Evolutionary conservation across 345 rosid species (phyloP), one percentile per base, ranked within the genome.

Genomic region (Aethionema arabicum): DNA sequence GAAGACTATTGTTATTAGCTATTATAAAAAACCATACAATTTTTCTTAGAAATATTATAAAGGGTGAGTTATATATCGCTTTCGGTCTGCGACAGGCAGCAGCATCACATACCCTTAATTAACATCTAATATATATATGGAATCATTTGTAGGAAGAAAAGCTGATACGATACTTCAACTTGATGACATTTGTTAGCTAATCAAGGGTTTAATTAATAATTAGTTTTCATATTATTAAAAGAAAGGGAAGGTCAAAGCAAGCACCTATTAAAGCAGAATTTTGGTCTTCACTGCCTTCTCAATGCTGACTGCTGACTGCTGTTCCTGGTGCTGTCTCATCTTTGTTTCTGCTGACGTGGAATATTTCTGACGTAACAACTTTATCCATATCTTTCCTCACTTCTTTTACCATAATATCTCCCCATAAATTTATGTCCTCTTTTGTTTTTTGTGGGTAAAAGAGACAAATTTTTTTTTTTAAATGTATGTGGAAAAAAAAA

Each of bases 51-150:
- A 21, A 0, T n/a, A n/a, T n/a, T n/a, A 36, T 35, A 35, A 36
- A 13, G 37, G 30, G 5, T 4, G 11, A n/a, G 37, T n/a, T 7
- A 13, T 7, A 13, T 11, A 1, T 32, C 11, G 11, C 52, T 59
- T 32, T 59, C 5, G 9, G 32, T 15, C 32, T 42, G 48, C 70
- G 62, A 56, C 48, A 56, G 55, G 62, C 62, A 37, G 70, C 70
- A 66, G 63, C 70, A 56, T 66, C 56, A 46, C 69, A 55, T 65
- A 65, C 56, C 55, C 47, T 27, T 65, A 5, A 0, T 43, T 64
- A 46, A 29, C 14, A 48, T 27, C 5, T 45, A 12, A 2, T 7
- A 56, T 41, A 13, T 39, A 14, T 38, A 52, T 43, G 44, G 66
- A 49, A 61, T 39, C 29, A 49, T 38, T 40, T 10, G 27, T 29